Percentiles rank a stretch among this genome's conserved stretches.
These are phyloP conservation scores for Botrytis galanthina DNA, from an alignment of 2,329 filamentous ascomycete species.

Conservation along the genomic window DNA sequence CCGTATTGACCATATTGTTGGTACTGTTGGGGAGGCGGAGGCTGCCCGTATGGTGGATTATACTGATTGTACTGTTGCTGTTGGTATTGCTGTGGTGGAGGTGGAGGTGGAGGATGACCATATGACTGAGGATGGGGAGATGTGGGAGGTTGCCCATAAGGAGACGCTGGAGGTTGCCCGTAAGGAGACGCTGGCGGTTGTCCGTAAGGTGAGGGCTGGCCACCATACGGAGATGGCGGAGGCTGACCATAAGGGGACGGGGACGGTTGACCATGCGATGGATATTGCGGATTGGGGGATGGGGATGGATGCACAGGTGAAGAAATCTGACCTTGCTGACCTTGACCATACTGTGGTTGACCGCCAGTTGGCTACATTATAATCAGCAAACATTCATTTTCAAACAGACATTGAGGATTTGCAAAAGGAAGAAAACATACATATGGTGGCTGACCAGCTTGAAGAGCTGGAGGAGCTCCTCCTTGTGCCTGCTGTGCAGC, in stretches of 20 bases:
- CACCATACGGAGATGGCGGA: conserved; percentile 2
- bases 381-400: conserved; percentile 10
- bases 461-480: conserved; percentile 16
- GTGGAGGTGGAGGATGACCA: not conserved
- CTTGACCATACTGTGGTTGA: conserved; percentile 14
- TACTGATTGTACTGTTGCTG: conserved; percentile 12
- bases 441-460: conserved; percentile 18
- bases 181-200: not conserved
- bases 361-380: conserved; percentile 14
- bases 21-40: not conserved
- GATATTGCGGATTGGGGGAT: conserved; percentile 8
- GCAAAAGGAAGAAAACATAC: not conserved
- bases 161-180: not conserved
- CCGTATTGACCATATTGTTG: conserved; percentile 14
- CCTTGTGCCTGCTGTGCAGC: conserved; percentile 18
- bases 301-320: conserved; percentile 11
- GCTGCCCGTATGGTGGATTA: conserved; percentile 8
- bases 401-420: not conserved
- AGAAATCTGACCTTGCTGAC: conserved; percentile 12
- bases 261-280: not conserved
- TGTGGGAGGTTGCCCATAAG: not conserved
- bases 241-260: conserved; percentile 1
- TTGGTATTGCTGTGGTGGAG: not conserved
- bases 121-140: conserved; percentile 13
- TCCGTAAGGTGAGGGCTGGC: not conserved